Evolutionary conservation across 139 green algal species (phyloP).

Genomic region (Asterochloris erici): DNA sequence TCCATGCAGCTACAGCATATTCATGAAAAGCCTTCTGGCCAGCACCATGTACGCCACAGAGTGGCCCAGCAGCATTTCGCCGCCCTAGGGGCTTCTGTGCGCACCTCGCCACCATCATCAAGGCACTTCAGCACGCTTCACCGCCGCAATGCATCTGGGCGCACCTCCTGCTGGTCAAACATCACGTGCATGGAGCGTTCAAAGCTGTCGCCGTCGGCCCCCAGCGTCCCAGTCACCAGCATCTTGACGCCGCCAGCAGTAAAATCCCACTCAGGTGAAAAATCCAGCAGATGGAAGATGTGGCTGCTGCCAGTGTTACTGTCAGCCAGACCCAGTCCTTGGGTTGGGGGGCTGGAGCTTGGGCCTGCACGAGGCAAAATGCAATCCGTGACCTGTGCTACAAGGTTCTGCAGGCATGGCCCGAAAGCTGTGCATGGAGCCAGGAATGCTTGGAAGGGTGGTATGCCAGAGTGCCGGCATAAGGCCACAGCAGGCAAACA

Average conservation of each 20-base stretch:
- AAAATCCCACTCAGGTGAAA: neutral
- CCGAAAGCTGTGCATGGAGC: too few species aligned
- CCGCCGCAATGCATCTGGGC: neutral
- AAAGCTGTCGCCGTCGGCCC: neutral
- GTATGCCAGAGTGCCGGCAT: too few species aligned
- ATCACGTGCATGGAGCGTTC: neutral
- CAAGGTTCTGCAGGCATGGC: too few species aligned
- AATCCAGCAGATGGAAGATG: slow-evolving; percentile 5
- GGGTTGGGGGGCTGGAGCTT: too few species aligned
- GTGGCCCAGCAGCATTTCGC: neutral
- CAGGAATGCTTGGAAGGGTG: too few species aligned
- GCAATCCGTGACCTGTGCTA: too few species aligned
- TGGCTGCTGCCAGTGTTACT: neutral
- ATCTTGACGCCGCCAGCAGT: neutral
- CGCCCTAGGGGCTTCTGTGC: neutral
- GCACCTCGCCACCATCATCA: neutral
- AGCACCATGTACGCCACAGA: neutral
- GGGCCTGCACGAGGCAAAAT: too few species aligned
- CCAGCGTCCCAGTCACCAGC: neutral
- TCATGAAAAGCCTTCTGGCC: neutral
- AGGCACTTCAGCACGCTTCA: neutral
- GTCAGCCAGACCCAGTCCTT: neutral
- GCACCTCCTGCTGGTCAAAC: slow-evolving; percentile 4
- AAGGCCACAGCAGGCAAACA: too few species aligned
- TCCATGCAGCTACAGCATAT: neutral